Percentiles rank a stretch among this genome's conserved stretches.
These are phyloP conservation scores for Cladophialophora chaetospira DNA, from an alignment of 2,329 filamentous ascomycete genomes.

Conservation along the genomic window DNA sequence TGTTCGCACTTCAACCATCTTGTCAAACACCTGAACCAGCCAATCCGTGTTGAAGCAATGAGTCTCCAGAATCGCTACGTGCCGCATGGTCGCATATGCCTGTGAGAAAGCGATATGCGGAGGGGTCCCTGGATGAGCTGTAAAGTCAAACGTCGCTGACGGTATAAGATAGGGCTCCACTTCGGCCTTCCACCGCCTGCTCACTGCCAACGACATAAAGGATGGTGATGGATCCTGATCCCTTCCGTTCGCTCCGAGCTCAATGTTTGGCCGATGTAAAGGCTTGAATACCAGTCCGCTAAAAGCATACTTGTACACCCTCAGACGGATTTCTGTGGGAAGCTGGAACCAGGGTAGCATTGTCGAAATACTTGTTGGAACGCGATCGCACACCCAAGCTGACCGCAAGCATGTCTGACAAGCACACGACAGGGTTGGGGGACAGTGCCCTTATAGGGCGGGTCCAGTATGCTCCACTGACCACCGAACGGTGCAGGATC, in stretches of 20 bases:
- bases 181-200: slow-evolving; percentile 10
- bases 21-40: slow-evolving; percentile 4
- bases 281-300: slow-evolving; percentile 2
- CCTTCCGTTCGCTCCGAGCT: too few relatives aligned
- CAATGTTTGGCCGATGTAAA: neutral
- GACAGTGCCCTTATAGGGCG: too few relatives aligned
- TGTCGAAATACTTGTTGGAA: neutral
- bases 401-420: too few relatives aligned
- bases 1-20: slow-evolving; percentile 4
- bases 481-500: too few relatives aligned
- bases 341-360: slow-evolving; percentile 12
- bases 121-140: slow-evolving; percentile 2
- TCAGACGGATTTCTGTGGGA: slow-evolving; percentile 8
- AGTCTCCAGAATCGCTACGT: slow-evolving; percentile 7
- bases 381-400: too few relatives aligned
- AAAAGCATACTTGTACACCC: slow-evolving; percentile 11
- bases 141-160: slow-evolving; percentile 9
- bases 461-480: too few relatives aligned
- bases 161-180: slow-evolving; percentile 6
- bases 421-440: too few relatives aligned
- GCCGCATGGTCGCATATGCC: slow-evolving; percentile 1
- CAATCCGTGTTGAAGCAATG: slow-evolving; percentile 13
- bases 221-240: neutral
- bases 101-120: neutral
- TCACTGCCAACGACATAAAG: slow-evolving; percentile 6